Percentiles rank a stretch among this genome's conserved stretches.
phyloP scores from a whole-genome alignment of 306 rosid species.

The Fragaria iinumae region DNA sequence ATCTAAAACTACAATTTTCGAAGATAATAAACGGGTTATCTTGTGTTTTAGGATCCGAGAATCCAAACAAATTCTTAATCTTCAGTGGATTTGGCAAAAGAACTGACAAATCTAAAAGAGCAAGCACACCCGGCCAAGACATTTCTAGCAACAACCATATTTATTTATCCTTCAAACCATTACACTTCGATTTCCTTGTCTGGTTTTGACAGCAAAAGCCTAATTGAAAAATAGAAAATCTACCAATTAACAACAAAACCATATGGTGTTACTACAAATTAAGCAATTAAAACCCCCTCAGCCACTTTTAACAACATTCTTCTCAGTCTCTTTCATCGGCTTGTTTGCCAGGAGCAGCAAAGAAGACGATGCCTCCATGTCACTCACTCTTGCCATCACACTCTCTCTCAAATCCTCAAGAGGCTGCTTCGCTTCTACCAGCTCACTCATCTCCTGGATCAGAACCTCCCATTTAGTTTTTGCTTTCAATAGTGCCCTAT shows the following conservation, averaged over 20 bases:
- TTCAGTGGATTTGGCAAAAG: neutral
- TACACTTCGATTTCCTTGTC: neutral
- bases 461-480: neutral
- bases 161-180: neutral
- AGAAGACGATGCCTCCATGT: conserved; percentile 46
- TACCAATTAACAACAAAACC: neutral
- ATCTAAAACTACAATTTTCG: too few relatives aligned
- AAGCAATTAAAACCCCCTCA: neutral
- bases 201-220: neutral
- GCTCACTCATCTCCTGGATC: conserved; percentile 16
- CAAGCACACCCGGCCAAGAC: neutral
- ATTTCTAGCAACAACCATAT: neutral
- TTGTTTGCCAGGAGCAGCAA: conserved; percentile 39
- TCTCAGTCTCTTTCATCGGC: neutral
- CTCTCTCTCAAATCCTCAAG: conserved; percentile 16
- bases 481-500: conserved; percentile 18
- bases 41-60: too few relatives aligned
- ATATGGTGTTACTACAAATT: neutral
- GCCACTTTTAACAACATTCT: conserved; percentile 23
- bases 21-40: too few relatives aligned
- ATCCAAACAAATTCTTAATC: neutral
- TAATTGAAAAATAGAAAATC: neutral
- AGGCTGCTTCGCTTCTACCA: conserved; percentile 21
- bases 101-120: neutral
- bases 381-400: conserved; percentile 24